Percentiles rank a stretch among this genome's conserved stretches.
Conservation (phyloP, 2,329 filamentous ascomycete genomes). For the Claviceps arundinis region DNA sequence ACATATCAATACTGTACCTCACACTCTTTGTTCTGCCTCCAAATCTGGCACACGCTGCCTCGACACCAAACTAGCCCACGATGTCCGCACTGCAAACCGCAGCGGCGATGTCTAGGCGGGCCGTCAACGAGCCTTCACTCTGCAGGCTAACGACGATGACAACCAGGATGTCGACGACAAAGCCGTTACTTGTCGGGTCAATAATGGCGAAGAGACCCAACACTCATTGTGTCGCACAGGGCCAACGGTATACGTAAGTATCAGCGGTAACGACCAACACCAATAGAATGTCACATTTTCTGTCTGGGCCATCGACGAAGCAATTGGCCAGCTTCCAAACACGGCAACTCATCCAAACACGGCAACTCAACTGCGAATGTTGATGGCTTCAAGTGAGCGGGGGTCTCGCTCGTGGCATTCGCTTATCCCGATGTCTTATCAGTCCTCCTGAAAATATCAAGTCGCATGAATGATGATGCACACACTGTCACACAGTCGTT, state of each 20-base stretch:
- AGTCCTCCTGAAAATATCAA: not conserved
- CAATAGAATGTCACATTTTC: not conserved
- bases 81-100: not conserved
- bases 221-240: not conserved
- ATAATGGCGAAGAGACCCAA: not conserved
- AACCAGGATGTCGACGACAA: not conserved
- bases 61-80: not conserved
- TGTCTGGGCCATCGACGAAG: not conserved
- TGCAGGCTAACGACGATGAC: not conserved
- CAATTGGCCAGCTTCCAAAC: not conserved
- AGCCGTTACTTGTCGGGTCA: not conserved
- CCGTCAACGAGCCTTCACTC: not conserved
- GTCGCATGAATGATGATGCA: not conserved
- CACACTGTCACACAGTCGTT: not conserved
- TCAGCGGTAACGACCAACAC: not conserved
- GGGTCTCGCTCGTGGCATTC: not conserved
- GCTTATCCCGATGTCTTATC: not conserved
- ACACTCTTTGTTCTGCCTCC: not conserved
- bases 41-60: not conserved
- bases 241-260: not conserved
- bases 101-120: not conserved
- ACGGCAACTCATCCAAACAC: not conserved
- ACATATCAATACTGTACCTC: not conserved
- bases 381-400: not conserved
- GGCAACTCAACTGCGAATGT: not conserved